Conservation (phyloP, 1,284 basidiomycete genomes). For the Chalciporus sp. region DNA sequence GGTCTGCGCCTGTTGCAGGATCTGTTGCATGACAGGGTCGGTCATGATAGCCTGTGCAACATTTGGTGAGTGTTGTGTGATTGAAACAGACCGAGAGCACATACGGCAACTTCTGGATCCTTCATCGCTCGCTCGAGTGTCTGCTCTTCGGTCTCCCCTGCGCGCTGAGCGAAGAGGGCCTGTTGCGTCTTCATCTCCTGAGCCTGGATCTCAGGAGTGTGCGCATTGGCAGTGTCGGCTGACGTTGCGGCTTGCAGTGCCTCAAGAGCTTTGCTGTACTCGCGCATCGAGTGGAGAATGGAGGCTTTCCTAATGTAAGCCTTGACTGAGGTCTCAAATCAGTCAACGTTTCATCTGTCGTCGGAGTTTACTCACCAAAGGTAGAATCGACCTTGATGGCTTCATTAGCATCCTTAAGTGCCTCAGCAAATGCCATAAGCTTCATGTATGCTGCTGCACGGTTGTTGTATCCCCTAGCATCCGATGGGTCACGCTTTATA, state of each 20-base stretch:
- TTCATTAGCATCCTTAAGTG: conserved; percentile 92
- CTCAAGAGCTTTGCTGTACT: conserved; percentile 85
- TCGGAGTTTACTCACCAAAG: conserved; percentile 57
- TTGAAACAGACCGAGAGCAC: conserved; percentile 32
- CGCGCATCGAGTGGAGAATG: conserved; percentile 89
- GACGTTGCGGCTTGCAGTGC: conserved; percentile 77
- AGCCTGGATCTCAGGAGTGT: conserved; percentile 78
- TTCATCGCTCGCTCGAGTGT: conserved; percentile 93
- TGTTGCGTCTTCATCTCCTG: conserved; percentile 82
- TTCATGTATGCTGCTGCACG: conserved; percentile 97
- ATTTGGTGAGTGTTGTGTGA: conserved; percentile 6
- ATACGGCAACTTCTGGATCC: conserved; percentile 91
- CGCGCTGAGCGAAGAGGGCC: conserved; percentile 82
- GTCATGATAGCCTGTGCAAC: conserved; percentile 70
- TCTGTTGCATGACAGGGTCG: conserved; percentile 91
- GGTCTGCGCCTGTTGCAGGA: conserved; percentile 91
- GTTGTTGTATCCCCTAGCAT: conserved; percentile 96
- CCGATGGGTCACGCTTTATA: conserved; percentile 92
- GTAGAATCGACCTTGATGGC: conserved; percentile 91
- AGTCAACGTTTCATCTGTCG: neutral
- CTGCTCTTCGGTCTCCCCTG: conserved; percentile 90
- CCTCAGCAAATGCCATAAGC: conserved; percentile 91
- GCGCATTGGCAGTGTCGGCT: conserved; percentile 76
- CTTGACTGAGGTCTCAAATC: conserved; percentile 63
- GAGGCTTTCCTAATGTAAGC: conserved; percentile 95